phyloP scores from a whole-genome alignment of 257 asterid genomes.

The Solanum medicagineum region DNA sequence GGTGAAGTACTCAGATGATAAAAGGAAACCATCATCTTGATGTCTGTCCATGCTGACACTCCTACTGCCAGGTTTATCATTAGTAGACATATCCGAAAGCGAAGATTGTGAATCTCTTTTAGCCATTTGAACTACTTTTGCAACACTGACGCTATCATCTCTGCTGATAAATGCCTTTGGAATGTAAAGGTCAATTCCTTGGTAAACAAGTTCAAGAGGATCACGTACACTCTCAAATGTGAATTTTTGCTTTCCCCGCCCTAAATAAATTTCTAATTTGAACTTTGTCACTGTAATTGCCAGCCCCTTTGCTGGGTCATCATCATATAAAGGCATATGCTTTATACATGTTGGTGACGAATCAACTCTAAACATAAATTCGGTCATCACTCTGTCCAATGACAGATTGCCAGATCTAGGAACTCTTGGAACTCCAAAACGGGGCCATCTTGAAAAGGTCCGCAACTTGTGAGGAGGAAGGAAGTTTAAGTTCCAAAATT shows the following conservation, averaged over 20 bases:
- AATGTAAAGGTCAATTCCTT: conserved; percentile 92
- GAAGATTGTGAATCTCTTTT: conserved; percentile 61
- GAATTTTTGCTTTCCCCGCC: conserved; percentile 85
- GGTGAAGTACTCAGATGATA: conserved; percentile 90
- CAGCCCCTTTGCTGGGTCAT: conserved; percentile 95
- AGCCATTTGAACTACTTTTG: conserved; percentile 61
- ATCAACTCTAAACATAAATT: conserved; percentile 90
- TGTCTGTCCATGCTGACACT: conserved; percentile 51
- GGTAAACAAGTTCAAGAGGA: conserved; percentile 91
- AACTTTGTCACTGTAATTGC: conserved; percentile 68
- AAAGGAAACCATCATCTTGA: conserved; percentile 86
- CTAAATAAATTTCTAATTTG: conserved; percentile 60
- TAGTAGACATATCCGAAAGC: conserved; percentile 40
- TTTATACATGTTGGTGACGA: conserved; percentile 74
- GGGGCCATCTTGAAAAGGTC: conserved; percentile 94
- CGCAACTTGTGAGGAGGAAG: conserved; percentile 93
- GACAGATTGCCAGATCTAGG: conserved; percentile 96
- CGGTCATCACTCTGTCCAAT: conserved; percentile 96
- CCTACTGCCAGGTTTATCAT: conserved; percentile 43
- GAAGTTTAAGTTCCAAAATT: conserved; percentile 80
- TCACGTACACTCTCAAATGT: conserved; percentile 80
- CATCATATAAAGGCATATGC: conserved; percentile 83
- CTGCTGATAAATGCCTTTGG: conserved; percentile 72
- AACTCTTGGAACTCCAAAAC: conserved; percentile 83
- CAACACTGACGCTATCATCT: conserved; percentile 59